These are phyloP conservation scores for Vigna radiata DNA, from an alignment of 306 rosid species.

Conservation along the genomic window DNA sequence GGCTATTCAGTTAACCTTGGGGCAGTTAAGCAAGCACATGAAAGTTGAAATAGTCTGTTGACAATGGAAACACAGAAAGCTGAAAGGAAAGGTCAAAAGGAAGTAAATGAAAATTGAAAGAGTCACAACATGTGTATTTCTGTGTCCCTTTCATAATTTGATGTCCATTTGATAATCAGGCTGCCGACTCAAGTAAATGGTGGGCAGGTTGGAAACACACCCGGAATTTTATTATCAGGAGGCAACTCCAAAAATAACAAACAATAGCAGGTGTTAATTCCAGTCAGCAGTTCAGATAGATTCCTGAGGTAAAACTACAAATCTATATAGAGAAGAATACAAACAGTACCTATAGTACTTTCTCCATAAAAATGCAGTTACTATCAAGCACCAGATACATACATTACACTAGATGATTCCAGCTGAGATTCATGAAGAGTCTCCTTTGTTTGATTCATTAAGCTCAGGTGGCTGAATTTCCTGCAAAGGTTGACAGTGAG, in stretches of 20 bases:
- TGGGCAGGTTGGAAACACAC: background rate
- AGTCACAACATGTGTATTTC: background rate
- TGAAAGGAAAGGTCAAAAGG: slow-evolving; percentile 5
- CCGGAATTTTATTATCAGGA: background rate
- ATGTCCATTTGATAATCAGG: background rate
- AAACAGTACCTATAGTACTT: too few species aligned
- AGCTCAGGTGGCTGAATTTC: slow-evolving; percentile 82
- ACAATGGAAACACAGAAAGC: slow-evolving; percentile 11
- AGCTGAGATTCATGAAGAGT: slow-evolving; percentile 54
- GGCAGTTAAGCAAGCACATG: slow-evolving; percentile 67
- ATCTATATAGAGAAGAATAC: too few species aligned
- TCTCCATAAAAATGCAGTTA: slow-evolving; percentile 17
- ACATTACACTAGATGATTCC: slow-evolving; percentile 65
- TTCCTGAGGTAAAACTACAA: too few species aligned
- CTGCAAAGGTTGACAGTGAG: slow-evolving; percentile 64
- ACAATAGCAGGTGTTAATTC: too few species aligned
- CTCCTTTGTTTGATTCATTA: slow-evolving; percentile 68
- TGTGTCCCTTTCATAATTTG: background rate
- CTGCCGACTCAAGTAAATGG: background rate
- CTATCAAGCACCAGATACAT: slow-evolving; percentile 36
- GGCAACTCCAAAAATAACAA: background rate
- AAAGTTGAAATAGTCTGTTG: slow-evolving; percentile 46
- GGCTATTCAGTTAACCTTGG: slow-evolving; percentile 49
- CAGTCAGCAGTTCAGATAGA: too few species aligned
- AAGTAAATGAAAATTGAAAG: background rate